phyloP scores from a whole-genome alignment of 2,329 filamentous ascomycete species.

The Allantophomopsis lycopodina region DNA sequence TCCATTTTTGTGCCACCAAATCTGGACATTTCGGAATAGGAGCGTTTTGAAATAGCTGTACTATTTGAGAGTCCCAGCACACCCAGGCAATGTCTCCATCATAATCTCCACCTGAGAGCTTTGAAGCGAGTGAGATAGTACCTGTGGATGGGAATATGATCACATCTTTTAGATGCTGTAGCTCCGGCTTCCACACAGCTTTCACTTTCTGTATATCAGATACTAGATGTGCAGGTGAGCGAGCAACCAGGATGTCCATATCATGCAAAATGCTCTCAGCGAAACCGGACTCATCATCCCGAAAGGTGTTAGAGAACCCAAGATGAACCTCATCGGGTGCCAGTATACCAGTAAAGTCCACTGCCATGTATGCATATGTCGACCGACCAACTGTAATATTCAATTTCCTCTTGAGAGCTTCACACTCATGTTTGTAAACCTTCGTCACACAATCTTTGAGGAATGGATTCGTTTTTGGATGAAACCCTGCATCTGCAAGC shows the following conservation, averaged over 20 bases:
- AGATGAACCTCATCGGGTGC: slow-evolving; percentile 54
- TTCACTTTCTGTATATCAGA: slow-evolving; percentile 62
- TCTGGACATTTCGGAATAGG: slow-evolving; percentile 29
- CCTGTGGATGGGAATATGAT: slow-evolving; percentile 62
- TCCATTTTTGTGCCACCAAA: slow-evolving; percentile 30
- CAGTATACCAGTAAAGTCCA: slow-evolving; percentile 49
- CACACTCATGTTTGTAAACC: slow-evolving; percentile 8
- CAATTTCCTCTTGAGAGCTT: slow-evolving; percentile 32
- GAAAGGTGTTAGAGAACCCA: slow-evolving; percentile 48
- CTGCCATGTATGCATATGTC: slow-evolving; percentile 50
- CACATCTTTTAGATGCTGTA: slow-evolving; percentile 62
- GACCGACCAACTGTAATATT: slow-evolving; percentile 48
- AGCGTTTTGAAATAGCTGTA: slow-evolving; percentile 52
- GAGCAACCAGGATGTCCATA: slow-evolving; percentile 50
- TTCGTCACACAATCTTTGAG: slow-evolving; percentile 29
- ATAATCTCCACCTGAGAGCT: slow-evolving; percentile 68
- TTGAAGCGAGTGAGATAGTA: slow-evolving; percentile 46
- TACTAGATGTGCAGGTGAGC: slow-evolving; percentile 53
- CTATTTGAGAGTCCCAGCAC: slow-evolving; percentile 57
- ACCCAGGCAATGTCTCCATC: slow-evolving; percentile 71
- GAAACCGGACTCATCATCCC: slow-evolving; percentile 34
- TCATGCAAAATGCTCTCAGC: slow-evolving; percentile 38
- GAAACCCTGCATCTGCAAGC: slow-evolving; percentile 47
- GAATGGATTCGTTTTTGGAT: slow-evolving; percentile 29
- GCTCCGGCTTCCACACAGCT: slow-evolving; percentile 39